Conservation (phyloP, 208 protist species). For the Leishmania major region DNA sequence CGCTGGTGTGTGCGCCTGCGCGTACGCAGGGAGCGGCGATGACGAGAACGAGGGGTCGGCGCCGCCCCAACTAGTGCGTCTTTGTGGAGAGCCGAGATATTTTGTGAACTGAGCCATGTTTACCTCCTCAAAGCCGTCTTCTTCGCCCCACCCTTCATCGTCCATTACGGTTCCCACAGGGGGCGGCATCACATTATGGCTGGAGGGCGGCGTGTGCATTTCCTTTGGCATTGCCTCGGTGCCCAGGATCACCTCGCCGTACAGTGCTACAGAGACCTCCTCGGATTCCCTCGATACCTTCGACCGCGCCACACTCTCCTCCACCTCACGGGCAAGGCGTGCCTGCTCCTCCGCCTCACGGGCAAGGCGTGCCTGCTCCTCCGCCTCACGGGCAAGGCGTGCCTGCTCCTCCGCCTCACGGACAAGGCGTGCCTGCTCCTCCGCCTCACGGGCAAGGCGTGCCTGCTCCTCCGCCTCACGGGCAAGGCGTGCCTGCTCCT, state of each 20-base stretch:
- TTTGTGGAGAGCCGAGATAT: not conserved
- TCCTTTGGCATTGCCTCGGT: slow-evolving; percentile 16
- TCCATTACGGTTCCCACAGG: not conserved
- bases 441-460: not conserved
- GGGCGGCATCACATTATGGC: not conserved
- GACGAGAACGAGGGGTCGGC: not conserved
- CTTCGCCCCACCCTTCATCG: slow-evolving; percentile 34
- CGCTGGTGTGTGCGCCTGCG: not conserved
- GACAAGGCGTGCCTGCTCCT: not conserved
- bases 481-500: not conserved
- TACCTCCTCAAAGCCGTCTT: slow-evolving; percentile 46
- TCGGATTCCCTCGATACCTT: slow-evolving; percentile 32
- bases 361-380: slow-evolving; percentile 1
- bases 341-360: not conserved
- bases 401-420: not conserved
- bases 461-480: not conserved
- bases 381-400: slow-evolving; percentile 7
- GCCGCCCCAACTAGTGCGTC: not conserved
- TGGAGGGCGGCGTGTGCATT: not conserved
- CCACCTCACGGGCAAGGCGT: not conserved
- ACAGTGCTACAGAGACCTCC: slow-evolving; percentile 25
- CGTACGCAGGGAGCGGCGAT: not conserved
- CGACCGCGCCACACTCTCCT: slow-evolving; percentile 30
- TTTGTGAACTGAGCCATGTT: slow-evolving; percentile 10
- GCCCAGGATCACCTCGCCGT: slow-evolving; percentile 29